Percentiles rank a stretch among this genome's conserved stretches.
These are phyloP conservation scores for Aspergillus quadrilineatus DNA, from an alignment of 2,329 filamentous ascomycete species.

Conservation along the genomic window DNA sequence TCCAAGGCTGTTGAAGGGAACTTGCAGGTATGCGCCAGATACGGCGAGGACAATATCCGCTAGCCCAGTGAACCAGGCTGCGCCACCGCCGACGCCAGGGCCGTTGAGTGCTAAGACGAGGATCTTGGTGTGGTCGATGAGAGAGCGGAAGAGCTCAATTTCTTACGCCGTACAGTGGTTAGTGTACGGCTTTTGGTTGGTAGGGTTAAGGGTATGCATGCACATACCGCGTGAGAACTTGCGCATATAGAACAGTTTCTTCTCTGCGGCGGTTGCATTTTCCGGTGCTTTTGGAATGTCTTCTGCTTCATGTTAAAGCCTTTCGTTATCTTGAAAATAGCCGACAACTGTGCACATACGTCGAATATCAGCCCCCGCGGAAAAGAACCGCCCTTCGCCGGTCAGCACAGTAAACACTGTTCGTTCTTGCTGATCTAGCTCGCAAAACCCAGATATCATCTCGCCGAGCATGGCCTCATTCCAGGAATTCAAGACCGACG, in stretches of 20 bases:
- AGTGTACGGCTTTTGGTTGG: neutral
- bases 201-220: neutral
- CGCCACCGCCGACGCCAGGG: constrained; percentile 51
- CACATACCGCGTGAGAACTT: constrained; percentile 5
- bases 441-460: constrained; percentile 8
- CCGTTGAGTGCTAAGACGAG: constrained; percentile 53
- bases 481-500: constrained; percentile 5
- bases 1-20: constrained; percentile 50
- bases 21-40: constrained; percentile 47
- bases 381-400: constrained; percentile 13
- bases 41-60: constrained; percentile 52
- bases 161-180: neutral
- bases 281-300: neutral
- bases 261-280: neutral
- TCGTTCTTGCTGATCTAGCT: constrained; percentile 1
- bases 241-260: constrained; percentile 12
- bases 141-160: constrained; percentile 41
- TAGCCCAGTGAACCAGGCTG: constrained; percentile 52
- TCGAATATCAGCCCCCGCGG: constrained; percentile 9
- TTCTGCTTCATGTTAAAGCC: neutral
- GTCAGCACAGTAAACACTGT: constrained; percentile 12
- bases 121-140: constrained; percentile 54
- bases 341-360: neutral
- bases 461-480: neutral
- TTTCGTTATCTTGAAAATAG: neutral